Base-by-base conservation (phyloP, 1,284 basidiomycete genomes). In the Termitomyces sp. region DNA sequence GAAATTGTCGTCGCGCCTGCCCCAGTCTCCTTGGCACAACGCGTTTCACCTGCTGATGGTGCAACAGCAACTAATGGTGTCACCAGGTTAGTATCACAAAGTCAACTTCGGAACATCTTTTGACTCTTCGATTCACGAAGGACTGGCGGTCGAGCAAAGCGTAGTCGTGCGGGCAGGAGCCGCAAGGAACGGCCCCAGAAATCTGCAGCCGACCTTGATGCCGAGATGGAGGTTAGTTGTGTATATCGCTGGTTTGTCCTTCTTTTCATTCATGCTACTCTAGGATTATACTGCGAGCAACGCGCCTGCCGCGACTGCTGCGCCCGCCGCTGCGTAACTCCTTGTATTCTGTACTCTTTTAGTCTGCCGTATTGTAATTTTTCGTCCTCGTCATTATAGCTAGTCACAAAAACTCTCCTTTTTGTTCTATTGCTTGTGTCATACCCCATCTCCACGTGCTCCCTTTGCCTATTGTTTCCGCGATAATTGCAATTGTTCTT, bases 1-100 rank as follows among this genome's bases (percentile, higher is more conserved):
- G 96, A 98, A 79, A 93, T 98, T 60, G 86, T 98, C 45, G 82
- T 98, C 68, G 92, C 96, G 77, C 94, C 94, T 24, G 78, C 87
- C 52, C 82, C 82, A 52, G 80, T 85, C n/a, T 77, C 84, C 2
- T 79, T 95, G 61, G 84, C 80, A 19, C 81, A 83, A 24, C 84
- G 87, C 53, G 85, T 90, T 31, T 82, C 88, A 10, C 75, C 76
- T 34, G 72, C 74, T 2, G 79, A 86, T 46, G 78, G 79, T 30
- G 72, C 81, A n/a, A 72, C 73, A 13, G 67, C 74, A 42, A 64
- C 71, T 30, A 66, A 70, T 53, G 68, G 43, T 31, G 53, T 68
- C 17, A 61, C 67, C 56, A 84, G 79, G 83, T 86, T 64, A 54
- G 77, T 71, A 6, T 30, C 3, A 4, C 12, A 4, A 5, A 6